phyloP scores from a whole-genome alignment of 441 rosid species.

The Erodium moschatum region DNA sequence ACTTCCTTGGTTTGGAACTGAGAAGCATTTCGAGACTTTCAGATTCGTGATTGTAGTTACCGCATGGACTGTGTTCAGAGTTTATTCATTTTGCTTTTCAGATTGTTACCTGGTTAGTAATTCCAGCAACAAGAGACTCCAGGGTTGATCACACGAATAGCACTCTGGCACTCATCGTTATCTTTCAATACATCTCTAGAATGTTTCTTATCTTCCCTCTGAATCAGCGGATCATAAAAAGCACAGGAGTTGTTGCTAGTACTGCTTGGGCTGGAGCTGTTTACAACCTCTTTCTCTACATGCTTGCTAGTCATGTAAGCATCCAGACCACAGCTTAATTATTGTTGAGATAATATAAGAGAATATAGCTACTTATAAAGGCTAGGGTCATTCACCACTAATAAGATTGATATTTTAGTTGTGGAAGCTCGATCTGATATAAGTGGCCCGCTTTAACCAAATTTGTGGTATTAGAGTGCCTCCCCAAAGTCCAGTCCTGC shows the following conservation, averaged over 20 bases:
- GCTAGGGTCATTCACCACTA: too few relatives aligned
- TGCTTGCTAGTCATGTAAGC: constrained; percentile 92
- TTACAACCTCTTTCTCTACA: constrained; percentile 70
- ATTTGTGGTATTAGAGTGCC: too few relatives aligned
- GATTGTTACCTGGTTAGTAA: constrained; percentile 72
- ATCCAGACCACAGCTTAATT: neutral
- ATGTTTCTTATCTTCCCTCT: constrained; percentile 76
- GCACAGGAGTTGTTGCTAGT: constrained; percentile 75
- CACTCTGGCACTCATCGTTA: constrained; percentile 69
- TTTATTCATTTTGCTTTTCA: constrained; percentile 20
- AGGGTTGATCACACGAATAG: constrained; percentile 58
- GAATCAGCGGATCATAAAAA: constrained; percentile 72
- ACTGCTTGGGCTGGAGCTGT: constrained; percentile 99
- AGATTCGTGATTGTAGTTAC: too few relatives aligned
- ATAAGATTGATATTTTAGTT: too few relatives aligned
- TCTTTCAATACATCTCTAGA: constrained; percentile 71
- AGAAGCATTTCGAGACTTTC: too few relatives aligned
- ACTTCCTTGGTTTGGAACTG: too few relatives aligned
- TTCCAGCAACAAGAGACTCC: constrained; percentile 53
- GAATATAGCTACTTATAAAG: too few relatives aligned
- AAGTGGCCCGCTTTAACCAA: too few relatives aligned
- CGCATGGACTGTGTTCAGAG: too few relatives aligned
- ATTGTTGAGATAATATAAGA: neutral
- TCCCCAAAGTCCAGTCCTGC: too few relatives aligned
- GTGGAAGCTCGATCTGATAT: too few relatives aligned